phyloP scores from a whole-genome alignment of 192 early-diverging fungal species.

The Coemansia sp. region DNA sequence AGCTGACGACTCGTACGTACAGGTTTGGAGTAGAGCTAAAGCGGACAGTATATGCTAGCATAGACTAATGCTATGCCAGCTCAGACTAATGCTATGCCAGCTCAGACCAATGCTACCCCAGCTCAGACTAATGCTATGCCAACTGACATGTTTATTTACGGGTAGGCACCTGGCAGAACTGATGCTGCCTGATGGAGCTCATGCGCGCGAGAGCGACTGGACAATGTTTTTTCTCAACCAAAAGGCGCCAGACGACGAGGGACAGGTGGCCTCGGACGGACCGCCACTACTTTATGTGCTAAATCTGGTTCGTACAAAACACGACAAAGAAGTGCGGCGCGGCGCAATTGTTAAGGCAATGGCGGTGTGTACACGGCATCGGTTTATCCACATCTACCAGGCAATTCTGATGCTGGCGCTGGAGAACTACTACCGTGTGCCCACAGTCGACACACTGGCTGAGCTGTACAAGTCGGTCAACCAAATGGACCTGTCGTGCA shows the following conservation, averaged over 20 bases:
- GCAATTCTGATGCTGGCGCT: constrained; percentile 86
- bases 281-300: constrained; percentile 84
- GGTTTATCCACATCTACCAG: constrained; percentile 91
- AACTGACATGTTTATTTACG: constrained; percentile 3
- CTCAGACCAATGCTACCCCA: neutral
- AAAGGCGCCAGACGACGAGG: constrained; percentile 46
- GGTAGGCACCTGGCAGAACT: constrained; percentile 75
- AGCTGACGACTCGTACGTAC: constrained; percentile 74
- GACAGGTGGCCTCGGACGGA: constrained; percentile 42
- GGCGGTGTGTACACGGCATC: constrained; percentile 87
- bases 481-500: constrained; percentile 74
- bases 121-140: neutral
- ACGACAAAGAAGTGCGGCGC: constrained; percentile 78
- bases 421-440: constrained; percentile 85
- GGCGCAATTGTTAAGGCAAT: constrained; percentile 92
- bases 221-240: constrained; percentile 91
- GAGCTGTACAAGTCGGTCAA: constrained; percentile 82
- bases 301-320: constrained; percentile 87
- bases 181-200: constrained; percentile 95
- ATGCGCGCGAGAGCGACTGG: constrained; percentile 91
- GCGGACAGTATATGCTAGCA: constrained; percentile 5
- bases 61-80: neutral
- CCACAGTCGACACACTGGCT: constrained; percentile 70
- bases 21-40: neutral
- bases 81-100: no score